Evolutionary conservation across 1,139 yeast genomes (phyloP).

Genomic region (Scheffersomyces illinoinensis): DNA sequence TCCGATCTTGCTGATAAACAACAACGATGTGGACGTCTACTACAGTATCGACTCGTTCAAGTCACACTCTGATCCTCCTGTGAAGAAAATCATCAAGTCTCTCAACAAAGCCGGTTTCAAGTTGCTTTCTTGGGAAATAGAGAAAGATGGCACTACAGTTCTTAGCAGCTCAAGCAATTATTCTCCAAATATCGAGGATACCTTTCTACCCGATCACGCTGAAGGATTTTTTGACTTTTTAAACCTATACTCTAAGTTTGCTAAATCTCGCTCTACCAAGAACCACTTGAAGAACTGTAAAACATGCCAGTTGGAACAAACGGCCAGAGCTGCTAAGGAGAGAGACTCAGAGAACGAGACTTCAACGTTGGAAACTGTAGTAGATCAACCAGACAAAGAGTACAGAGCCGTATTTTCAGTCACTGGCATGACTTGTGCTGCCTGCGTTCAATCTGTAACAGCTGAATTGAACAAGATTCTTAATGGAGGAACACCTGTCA

Average conservation of each 20-base stretch:
- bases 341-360: conserved; percentile 2
- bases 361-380: conserved; percentile 25
- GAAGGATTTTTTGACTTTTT: conserved; percentile 6
- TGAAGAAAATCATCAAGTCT: conserved; percentile 24
- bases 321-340: neutral
- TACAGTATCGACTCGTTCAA: conserved; percentile 10
- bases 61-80: conserved; percentile 9
- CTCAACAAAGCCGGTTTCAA: conserved; percentile 32
- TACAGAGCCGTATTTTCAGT: conserved; percentile 55
- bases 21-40: conserved; percentile 24
- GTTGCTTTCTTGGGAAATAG: conserved; percentile 35
- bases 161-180: conserved; percentile 11
- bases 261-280: conserved; percentile 9
- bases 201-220: neutral
- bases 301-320: conserved; percentile 24
- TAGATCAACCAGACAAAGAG: conserved; percentile 28
- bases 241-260: conserved; percentile 5
- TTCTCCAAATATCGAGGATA: neutral
- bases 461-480: conserved; percentile 40
- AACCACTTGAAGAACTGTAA: conserved; percentile 35
- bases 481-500: conserved; percentile 9
- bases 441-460: conserved; percentile 53
- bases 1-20: conserved; percentile 14
- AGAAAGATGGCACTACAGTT: conserved; percentile 16
- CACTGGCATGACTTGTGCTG: conserved; percentile 67